These are phyloP conservation scores for Aphanomyces cochlioides DNA, from an alignment of 352 stramenopile genomes.

Conservation along the genomic window DNA sequence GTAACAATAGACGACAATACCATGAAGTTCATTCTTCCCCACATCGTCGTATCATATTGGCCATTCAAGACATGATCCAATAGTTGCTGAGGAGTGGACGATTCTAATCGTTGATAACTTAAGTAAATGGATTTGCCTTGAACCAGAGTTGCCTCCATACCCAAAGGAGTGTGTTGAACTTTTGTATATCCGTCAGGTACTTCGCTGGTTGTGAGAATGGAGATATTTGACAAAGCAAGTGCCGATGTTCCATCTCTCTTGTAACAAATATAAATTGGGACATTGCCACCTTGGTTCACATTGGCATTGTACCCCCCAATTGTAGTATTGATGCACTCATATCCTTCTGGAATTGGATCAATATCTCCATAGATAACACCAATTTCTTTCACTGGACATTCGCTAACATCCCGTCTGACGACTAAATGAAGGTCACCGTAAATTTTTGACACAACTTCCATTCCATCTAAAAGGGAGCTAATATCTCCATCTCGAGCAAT, in stretches of 20 bases:
- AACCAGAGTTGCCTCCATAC: conserved; percentile 85
- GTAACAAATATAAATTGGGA: conserved; percentile 84
- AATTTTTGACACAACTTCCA: background rate
- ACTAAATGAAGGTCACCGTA: conserved; percentile 51
- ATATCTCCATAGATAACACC: conserved; percentile 85
- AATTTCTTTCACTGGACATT: conserved; percentile 51
- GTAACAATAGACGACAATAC: conserved; percentile 53
- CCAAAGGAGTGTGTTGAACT: conserved; percentile 78
- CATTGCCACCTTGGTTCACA: conserved; percentile 71
- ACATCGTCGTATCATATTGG: conserved; percentile 71
- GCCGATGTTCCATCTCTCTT: conserved; percentile 36
- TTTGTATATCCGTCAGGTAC: conserved; percentile 73
- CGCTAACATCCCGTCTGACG: conserved; percentile 51
- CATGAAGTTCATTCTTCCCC: conserved; percentile 47
- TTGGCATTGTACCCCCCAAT: conserved; percentile 67
- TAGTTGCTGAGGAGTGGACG: conserved; percentile 46
- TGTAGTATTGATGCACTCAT: conserved; percentile 69
- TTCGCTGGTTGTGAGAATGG: conserved; percentile 38
- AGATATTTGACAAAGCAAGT: background rate
- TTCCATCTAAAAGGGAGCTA: background rate
- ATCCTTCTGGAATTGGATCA: conserved; percentile 72
- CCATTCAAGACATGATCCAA: conserved; percentile 69
- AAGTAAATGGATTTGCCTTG: conserved; percentile 79
- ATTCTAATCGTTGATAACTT: conserved; percentile 61
- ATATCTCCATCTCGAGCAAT: conserved; percentile 69